Evolutionary conservation across 148 eudicot genomes (phyloP).

Genomic region (Chenopodium album): DNA sequence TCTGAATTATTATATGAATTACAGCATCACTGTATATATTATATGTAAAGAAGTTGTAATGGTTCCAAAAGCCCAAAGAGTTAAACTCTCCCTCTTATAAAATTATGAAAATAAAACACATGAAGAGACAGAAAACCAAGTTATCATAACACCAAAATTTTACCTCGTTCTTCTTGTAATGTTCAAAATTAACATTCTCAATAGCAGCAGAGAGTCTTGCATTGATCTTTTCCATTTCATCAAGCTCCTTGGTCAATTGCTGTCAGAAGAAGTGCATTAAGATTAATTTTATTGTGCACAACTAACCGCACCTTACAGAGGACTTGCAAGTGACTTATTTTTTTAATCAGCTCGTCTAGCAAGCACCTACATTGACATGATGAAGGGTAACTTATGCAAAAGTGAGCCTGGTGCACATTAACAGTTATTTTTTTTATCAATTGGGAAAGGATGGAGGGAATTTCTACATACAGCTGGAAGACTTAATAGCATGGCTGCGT

Average conservation of each 20-base stretch:
- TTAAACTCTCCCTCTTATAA: not conserved
- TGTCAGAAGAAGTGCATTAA: constrained; percentile 13
- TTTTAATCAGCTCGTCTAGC: too few relatives aligned
- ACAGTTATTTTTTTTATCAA: not conserved
- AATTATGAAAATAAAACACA: not conserved
- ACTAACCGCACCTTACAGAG: not conserved
- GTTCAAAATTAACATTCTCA: constrained; percentile 87
- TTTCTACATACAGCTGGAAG: too few relatives aligned
- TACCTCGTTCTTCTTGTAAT: constrained; percentile 92
- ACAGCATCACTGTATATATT: not conserved
- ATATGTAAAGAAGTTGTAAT: not conserved
- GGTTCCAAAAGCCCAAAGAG: not conserved
- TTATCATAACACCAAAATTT: not conserved
- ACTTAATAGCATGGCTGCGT: not conserved
- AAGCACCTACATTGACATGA: too few relatives aligned
- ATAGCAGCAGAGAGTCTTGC: constrained; percentile 82
- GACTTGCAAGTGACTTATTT: not conserved
- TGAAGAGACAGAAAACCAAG: not conserved
- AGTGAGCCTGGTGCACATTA: not conserved
- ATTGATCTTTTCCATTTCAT: constrained; percentile 85
- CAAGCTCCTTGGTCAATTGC: constrained; percentile 68
- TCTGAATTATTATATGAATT: not conserved
- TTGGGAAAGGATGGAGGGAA: too few relatives aligned
- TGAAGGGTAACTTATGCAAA: too few relatives aligned
- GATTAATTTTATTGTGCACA: not conserved